phyloP scores from a whole-genome alignment of 805 yeast genomes.

The Cyberlindnera samutprakarnensis region DNA sequence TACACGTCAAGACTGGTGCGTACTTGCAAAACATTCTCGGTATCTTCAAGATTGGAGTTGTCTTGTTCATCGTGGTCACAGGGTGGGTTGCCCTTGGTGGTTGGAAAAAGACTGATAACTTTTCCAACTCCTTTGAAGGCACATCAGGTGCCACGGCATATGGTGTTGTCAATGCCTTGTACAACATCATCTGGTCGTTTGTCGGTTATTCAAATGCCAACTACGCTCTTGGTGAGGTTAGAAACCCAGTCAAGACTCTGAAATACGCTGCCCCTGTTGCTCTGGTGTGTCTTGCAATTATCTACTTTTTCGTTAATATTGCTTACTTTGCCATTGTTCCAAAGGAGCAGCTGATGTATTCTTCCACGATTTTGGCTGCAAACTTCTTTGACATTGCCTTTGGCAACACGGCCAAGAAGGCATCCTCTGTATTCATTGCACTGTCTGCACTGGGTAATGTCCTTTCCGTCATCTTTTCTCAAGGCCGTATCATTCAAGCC shows the following conservation, averaged over 20 bases:
- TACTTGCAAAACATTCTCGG: conserved; percentile 62
- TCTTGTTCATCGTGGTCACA: conserved; percentile 60
- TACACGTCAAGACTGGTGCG: conserved; percentile 59
- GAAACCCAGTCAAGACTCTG: conserved; percentile 63
- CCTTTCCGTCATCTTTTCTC: conserved; percentile 70
- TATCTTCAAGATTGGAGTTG: conserved; percentile 63
- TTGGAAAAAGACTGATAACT: conserved; percentile 54
- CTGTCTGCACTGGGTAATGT: conserved; percentile 79
- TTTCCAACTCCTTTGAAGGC: conserved; percentile 51
- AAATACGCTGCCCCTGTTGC: conserved; percentile 73
- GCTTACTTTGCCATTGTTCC: conserved; percentile 83
- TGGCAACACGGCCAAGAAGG: conserved; percentile 60
- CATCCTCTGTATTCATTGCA: conserved; percentile 75
- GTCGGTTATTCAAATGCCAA: conserved; percentile 80
- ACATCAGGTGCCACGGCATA: conserved; percentile 47
- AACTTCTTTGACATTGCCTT: conserved; percentile 67
- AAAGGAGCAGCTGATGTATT: conserved; percentile 45
- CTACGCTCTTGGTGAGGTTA: conserved; percentile 75
- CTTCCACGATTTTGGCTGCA: conserved; percentile 71
- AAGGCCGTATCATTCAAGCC: conserved; percentile 74
- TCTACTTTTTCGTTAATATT: conserved; percentile 70
- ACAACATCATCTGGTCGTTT: conserved; percentile 80
- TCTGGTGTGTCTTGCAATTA: conserved; percentile 46
- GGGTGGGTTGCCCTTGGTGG: conserved; percentile 85
- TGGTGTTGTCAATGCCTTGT: conserved; percentile 68